Base-by-base conservation (phyloP, 75 land plant species). In the Cupressus sempervirens region DNA sequence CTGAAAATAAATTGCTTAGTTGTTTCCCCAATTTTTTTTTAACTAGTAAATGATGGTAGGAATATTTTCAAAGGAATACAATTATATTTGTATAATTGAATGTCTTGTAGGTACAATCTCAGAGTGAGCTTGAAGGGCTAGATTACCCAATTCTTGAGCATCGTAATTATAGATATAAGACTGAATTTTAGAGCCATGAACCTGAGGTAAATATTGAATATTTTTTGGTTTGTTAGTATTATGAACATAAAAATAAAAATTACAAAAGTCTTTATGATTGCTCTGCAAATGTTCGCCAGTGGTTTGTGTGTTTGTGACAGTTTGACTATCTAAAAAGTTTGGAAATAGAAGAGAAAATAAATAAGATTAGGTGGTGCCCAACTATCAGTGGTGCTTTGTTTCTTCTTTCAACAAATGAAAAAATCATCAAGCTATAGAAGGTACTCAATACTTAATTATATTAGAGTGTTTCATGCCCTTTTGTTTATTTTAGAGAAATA, bases 121-220 rank as follows among this genome's bases (percentile, higher is more conserved):
- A 93, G 36, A 94, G 84, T 80, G 90, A 93, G 86, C 82, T 94
- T 58, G 98, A 96, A 87, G 83, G 82, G 76, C 62, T 87, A 52
- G 96, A 96, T 89, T 85, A 23, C 62, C 29, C 79, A 14, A 34
- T 48, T 46, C 74, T 82, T 6, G 72, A 58, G 80, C 90, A 90
- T 91, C 95, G 94, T 82, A 84, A 90, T 88, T 94, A 86, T 86
- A 86, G 87, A 10, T 96, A 93, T 45, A 93, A 89, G 84, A 96
- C 94, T 20, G 98, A 96, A 62, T 96, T 94, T 76, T 94, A 96
- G 87, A 96, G 96, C 87, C 98, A 96, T 88, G 95, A 96, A 86
- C 94, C 96, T 29, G 96, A 94, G 98, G 98, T 96, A 81, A 82
- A 72, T 72, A 30, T 2, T 23, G 32, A 82, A 30, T 76, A 70